Conservation (phyloP, 768 basidiomycete genomes). For the Auricularia cornea region DNA sequence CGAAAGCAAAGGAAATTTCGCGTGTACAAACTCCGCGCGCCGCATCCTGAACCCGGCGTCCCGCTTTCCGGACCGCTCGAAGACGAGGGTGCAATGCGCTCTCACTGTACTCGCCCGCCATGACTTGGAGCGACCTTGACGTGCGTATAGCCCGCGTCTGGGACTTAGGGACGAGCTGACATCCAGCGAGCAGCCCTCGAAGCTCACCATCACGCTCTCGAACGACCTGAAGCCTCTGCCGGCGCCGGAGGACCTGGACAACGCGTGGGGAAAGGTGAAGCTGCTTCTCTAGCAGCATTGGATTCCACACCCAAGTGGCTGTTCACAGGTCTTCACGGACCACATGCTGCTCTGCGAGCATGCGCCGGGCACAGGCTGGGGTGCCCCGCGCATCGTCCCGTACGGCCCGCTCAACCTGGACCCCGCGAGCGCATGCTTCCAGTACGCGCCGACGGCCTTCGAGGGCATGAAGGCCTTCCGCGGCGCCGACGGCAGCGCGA, state of each 20-base stretch:
- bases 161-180: neutral
- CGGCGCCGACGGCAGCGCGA: constrained; percentile 60
- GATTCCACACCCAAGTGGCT: neutral
- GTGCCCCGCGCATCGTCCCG: constrained; percentile 62
- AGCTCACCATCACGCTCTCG: constrained; percentile 40
- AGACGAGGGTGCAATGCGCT: too few species aligned
- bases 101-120: too few species aligned
- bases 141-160: neutral
- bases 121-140: neutral
- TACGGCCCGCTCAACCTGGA: constrained; percentile 54
- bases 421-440: constrained; percentile 46
- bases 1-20: too few species aligned
- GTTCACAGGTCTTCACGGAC: constrained; percentile 52
- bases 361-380: constrained; percentile 43
- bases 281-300: neutral
- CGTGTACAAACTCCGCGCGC: too few species aligned
- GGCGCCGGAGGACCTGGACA: constrained; percentile 32
- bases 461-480: constrained; percentile 71
- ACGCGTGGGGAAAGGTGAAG: constrained; percentile 48
- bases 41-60: too few species aligned
- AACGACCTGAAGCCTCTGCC: constrained; percentile 44
- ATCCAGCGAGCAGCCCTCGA: constrained; percentile 38
- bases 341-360: constrained; percentile 58
- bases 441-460: constrained; percentile 53
- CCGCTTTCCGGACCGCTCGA: too few species aligned